Evolutionary conservation across 176 grass and related monocot genomes (phyloP).

Genomic region (Oryza longistaminata): DNA sequence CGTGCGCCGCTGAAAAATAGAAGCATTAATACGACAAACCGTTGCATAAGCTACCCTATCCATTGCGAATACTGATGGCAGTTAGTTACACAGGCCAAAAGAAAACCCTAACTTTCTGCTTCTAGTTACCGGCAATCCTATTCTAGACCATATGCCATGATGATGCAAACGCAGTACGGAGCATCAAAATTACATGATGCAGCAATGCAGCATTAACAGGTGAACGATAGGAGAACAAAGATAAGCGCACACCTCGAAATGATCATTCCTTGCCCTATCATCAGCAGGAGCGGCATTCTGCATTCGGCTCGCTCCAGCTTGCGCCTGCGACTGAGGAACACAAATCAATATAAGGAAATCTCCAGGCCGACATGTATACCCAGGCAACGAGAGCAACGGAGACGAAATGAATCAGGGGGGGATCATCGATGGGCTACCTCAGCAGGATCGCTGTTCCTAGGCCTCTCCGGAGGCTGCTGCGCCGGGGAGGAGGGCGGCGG

Average conservation of each 20-base stretch:
- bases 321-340: neutral
- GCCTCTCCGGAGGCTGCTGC: slow-evolving; percentile 20
- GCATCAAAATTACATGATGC: neutral
- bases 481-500: neutral
- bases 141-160: neutral
- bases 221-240: neutral
- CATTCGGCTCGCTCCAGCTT: neutral
- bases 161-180: neutral
- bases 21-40: neutral
- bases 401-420: neutral
- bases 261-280: slow-evolving; percentile 26
- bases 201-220: neutral
- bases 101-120: neutral
- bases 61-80: neutral
- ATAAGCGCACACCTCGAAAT: slow-evolving; percentile 9
- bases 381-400: neutral
- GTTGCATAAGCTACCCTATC: neutral
- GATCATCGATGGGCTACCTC: slow-evolving; percentile 24
- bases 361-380: neutral
- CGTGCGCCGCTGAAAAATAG: neutral
- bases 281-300: slow-evolving; percentile 22
- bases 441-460: slow-evolving; percentile 13
- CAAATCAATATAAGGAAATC: neutral
- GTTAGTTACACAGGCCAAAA: neutral
- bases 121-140: neutral